Base-by-base conservation (phyloP, 176 grass and related monocot genomes). In the Ensete glaucum region DNA sequence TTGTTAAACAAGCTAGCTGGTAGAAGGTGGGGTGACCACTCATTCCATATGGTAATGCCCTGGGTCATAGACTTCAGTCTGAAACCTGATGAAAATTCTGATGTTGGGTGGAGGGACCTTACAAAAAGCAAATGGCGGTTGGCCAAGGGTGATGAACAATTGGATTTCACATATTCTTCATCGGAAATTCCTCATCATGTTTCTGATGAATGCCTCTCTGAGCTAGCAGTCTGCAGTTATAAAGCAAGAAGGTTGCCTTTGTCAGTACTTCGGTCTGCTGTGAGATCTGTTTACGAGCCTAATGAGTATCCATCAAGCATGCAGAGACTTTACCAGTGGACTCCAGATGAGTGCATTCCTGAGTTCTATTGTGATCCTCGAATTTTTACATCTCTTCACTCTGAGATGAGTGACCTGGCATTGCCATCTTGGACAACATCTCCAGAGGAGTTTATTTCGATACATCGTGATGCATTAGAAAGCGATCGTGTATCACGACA, bases 41-140 rank as follows among this genome's bases (percentile, higher is more conserved):
- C 85, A 73, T 97, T 97, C 81, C 90, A 97, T 72, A 92, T 83
- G 52, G 90, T 97, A 67, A 97, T 97, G 93, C 93, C 93, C 53
- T 97, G 93, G 93, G 85, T 97, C 81, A 92, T 97, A 90, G 93
- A 97, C 82, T 97, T 97, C 72, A 97, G 81, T 63, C 83, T 83
- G 76, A 93, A 77, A 24, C 93, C 93, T 52, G 85, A 93, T 20
- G 73, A 88, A 85, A 85, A 34, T 85, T 93, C 90, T 84, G 81
- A 90, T 83, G 76, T 77, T 83, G 93, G 93, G 52, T 97, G 93
- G 93, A 89, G 93, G 20, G 90, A 97, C 53, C 86, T 97, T 64
- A 88, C 85, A 50, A 97, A 97, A 88, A 92, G 90, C 84, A 97
- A 97, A 87, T 97, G 93, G 93, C 81, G 93, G 15, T 78, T 97